Evolutionary conservation across 495 filamentous ascomycete species (phyloP).

Genomic region (Penicillium canariense): DNA sequence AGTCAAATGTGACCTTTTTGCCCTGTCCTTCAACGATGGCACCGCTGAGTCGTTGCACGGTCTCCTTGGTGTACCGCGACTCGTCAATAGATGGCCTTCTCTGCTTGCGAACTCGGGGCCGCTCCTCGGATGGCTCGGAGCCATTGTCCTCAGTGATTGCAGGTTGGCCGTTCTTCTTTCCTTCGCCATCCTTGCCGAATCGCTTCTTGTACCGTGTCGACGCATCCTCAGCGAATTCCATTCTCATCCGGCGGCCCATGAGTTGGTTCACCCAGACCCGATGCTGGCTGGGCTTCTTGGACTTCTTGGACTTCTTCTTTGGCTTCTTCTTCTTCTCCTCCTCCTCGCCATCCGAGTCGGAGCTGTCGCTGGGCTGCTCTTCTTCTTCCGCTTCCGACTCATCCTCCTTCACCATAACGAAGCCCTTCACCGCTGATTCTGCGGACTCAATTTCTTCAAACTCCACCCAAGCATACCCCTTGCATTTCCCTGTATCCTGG

Average conservation of each 20-base stretch:
- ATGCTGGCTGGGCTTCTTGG: constrained; percentile 57
- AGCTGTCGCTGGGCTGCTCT: constrained; percentile 23
- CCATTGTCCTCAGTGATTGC: constrained; percentile 25
- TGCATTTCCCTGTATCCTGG: constrained; percentile 95
- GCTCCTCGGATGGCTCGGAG: constrained; percentile 22
- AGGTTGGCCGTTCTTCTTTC: constrained; percentile 29
- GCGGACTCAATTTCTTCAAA: constrained; percentile 78
- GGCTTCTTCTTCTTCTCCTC: constrained; percentile 32
- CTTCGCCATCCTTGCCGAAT: constrained; percentile 68
- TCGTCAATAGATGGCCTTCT: constrained; percentile 32
- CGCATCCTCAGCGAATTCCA: constrained; percentile 92
- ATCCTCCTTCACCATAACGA: constrained; percentile 62
- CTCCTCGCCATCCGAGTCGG: constrained; percentile 32
- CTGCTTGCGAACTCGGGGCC: constrained; percentile 25
- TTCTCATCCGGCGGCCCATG: constrained; percentile 72
- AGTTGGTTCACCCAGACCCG: constrained; percentile 84
- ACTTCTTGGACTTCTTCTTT: constrained; percentile 49
- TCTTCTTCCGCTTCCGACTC: constrained; percentile 53
- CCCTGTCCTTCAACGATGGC: constrained; percentile 78
- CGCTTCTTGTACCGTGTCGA: constrained; percentile 86
- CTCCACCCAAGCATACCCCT: constrained; percentile 92
- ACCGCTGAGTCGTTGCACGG: constrained; percentile 62
- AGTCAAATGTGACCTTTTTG: constrained; percentile 82
- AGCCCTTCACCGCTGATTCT: constrained; percentile 78
- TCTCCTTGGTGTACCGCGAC: constrained; percentile 40